These are phyloP conservation scores for Phellopilus nigrolimitatus DNA, from an alignment of 1,284 basidiomycete genomes.

Conservation along the genomic window DNA sequence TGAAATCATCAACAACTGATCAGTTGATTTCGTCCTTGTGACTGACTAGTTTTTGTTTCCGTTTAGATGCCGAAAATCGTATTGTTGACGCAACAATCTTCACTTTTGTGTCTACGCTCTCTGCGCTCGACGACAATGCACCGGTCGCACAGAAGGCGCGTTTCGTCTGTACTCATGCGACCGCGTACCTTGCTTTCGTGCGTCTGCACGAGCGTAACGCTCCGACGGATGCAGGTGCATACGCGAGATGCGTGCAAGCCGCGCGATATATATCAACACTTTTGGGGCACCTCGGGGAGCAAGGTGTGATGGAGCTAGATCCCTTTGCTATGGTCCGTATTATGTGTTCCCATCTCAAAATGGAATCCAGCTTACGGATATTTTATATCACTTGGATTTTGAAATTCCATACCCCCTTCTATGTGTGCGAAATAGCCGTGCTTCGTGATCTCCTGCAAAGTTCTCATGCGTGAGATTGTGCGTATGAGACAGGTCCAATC, in stretches of 20 bases:
- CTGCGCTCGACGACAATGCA: slow-evolving; percentile 5
- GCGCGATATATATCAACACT: slow-evolving; percentile 16
- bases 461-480: slow-evolving; percentile 15
- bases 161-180: slow-evolving; percentile 12
- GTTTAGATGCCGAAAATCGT: slow-evolving; percentile 14
- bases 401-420: not conserved
- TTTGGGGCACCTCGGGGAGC: slow-evolving; percentile 4
- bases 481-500: slow-evolving; percentile 2
- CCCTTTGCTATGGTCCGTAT: slow-evolving; percentile 10
- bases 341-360: not conserved
- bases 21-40: not conserved
- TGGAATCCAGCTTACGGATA: no score
- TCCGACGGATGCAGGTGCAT: slow-evolving; percentile 10
- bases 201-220: slow-evolving; percentile 13
- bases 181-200: slow-evolving; percentile 14
- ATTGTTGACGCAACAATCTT: slow-evolving; percentile 11
- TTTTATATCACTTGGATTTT: not conserved
- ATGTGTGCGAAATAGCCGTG: slow-evolving; percentile 1
- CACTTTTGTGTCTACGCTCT: slow-evolving; percentile 12
- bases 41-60: no score
- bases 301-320: slow-evolving; percentile 5
- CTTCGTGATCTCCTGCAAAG: slow-evolving; percentile 13
- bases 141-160: not conserved
- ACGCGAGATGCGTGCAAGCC: slow-evolving; percentile 17
- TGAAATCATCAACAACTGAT: not conserved